Evolutionary conservation across 176 grass and related monocot species (phyloP), one percentile per base, ranked within the genome.

Genomic region (Bonia amplexicaulis): DNA sequence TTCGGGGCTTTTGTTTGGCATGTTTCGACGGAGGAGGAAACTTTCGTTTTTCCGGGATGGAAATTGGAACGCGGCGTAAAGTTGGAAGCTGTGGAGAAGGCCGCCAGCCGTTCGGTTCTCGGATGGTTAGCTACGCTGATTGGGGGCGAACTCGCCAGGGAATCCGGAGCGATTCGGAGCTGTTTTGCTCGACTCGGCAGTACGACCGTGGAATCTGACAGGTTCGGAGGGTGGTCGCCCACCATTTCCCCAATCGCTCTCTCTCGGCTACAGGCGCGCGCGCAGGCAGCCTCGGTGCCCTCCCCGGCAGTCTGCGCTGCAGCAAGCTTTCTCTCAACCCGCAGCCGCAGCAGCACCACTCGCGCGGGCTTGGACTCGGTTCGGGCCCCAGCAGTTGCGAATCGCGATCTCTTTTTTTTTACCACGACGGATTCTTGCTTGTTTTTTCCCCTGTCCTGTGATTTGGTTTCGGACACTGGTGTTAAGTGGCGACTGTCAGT

Each of bases 201-300:
- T 13, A 6, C 80, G 31, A 22, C 71, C 45, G 66, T 62, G 74
- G 74, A 69, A 58, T 68, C 82, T 76, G 82, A 44, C 59, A 42
- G 15, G 17, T 39, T 46, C 26, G 19, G 41, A 6, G 27, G 6
- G 47, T 67, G 57, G 81, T 49, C 59, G 19, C 82, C 72, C 60
- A 44, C 25, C 41, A 69, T 55, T 55, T 22, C 73, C 73, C 73
- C 35, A n/a, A 70, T 74, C 70, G 70, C 81, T 44, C 0, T 77
- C 73, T 65, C 46, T 69, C n/a, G n/a, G 23, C 68, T 46, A 48
- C 68, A 73, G 37, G 31, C 31, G 31, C 31, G 0, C 35, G 39
- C 69, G 16, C 35, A 64, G 55, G 22, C 55, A 59, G 55, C 54
- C 37, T 44, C 67, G 37, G 78, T 31, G 59, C 42, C 60, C 25